Evolutionary conservation across 2,329 filamentous ascomycete species (phyloP), one percentile per base, ranked within the genome.

Genomic region (Colletotrichum horii): DNA sequence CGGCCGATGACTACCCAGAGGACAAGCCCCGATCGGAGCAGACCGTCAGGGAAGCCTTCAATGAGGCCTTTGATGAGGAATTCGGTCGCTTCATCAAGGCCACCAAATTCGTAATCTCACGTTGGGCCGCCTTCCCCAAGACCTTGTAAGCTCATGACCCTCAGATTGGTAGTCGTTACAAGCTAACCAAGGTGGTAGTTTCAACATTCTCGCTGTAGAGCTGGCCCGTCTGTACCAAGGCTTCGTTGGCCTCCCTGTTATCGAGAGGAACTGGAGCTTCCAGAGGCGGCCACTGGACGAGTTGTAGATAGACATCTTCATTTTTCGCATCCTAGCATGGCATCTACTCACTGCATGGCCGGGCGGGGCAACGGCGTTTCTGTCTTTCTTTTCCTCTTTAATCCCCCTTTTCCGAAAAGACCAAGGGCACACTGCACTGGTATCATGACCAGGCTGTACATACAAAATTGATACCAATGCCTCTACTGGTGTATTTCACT

Each of bases 71-170:
- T 77, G 86, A 88, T 78, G 84, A 89, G 1, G 96, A 98, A 84
- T 83, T 93, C 34, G 83, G 85, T 7, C 85, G 92, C 19, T 89
- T 98, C 15, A 90, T 88, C 80, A 87, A 88, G 74, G 93, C 92
- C 1, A 87, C 91, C 64, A 89, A 91, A 79, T 91, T 93, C 79
- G 92, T 98, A 3, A 28, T 97, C 11, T 88, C 83, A 78, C 90
- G 91, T 75, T 99, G 95, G 95, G 70, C 92, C 8, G 85, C 88
- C 26, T 87, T 96, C 64, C 96, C 96, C 0, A 87, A 84, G 61
- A 90, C 89, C 77, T 72, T 94, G 94, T 97, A 89, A 92, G 94
- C 92, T 75, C 52, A 22, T 30, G 22, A 32, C n/a, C 8, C 15
- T 9, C 55, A 9, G 32, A 8, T 19, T 12, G 48, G 19, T 58